Percentiles rank a stretch among this genome's conserved stretches.
phyloP scores from a whole-genome alignment of 768 basidiomycete genomes.

The Pulveroboletus sp. region DNA sequence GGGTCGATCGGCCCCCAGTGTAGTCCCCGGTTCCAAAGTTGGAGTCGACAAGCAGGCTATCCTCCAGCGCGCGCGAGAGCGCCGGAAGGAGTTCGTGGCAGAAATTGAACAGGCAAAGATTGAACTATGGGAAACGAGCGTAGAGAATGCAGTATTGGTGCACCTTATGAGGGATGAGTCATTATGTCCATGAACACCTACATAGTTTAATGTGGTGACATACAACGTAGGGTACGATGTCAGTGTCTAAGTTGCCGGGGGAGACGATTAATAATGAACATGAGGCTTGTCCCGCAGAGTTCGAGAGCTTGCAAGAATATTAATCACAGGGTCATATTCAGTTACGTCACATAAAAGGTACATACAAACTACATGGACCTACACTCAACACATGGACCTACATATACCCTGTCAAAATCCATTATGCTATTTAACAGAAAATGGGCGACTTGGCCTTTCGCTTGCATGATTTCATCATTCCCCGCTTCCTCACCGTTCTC shows the following conservation, averaged over 20 bases:
- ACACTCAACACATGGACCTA: neutral
- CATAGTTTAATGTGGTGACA: neutral
- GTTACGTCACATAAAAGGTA: conserved; percentile 18
- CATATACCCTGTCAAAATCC: neutral
- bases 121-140: conserved; percentile 70
- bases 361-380: conserved; percentile 15
- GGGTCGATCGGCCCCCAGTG: conserved; percentile 1
- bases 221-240: no score
- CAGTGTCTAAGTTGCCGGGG: no score
- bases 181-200: neutral
- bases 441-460: conserved; percentile 9
- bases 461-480: conserved; percentile 12
- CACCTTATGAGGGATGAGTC: conserved; percentile 40
- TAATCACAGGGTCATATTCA: conserved; percentile 15
- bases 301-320: no score
- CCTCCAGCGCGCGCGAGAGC: conserved; percentile 51
- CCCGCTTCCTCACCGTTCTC: conserved; percentile 2
- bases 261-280: no score
- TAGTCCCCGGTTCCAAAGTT: conserved; percentile 1
- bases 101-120: conserved; percentile 62
- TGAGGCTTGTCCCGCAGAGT: no score
- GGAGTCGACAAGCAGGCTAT: conserved; percentile 39
- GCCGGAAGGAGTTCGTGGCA: conserved; percentile 46
- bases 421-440: conserved; percentile 12
- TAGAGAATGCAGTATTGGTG: conserved; percentile 64